Base-by-base conservation (phyloP, 2,329 filamentous ascomycete genomes). In the Trichoderma harzianum region DNA sequence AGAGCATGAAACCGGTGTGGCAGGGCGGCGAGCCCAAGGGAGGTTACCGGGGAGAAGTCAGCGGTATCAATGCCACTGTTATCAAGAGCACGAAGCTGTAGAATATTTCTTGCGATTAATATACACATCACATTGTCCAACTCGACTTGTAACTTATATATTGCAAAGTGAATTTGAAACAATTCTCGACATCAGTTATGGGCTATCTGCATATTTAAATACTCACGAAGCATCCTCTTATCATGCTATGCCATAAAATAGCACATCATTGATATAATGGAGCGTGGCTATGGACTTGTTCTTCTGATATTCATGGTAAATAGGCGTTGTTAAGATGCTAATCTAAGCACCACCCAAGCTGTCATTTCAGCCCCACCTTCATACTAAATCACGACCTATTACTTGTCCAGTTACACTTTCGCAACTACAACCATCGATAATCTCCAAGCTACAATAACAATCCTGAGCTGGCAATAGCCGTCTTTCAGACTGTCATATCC, bases 1-100 rank as follows among this genome's bases (percentile, higher is more conserved):
- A 89, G 78, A 95, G 92, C 79, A 93, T 95, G 85, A 93, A 92
- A 84, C 89, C 93, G 10, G 86, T 93, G 16, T 98, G 95, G 85
- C 93, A 94, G 82, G 93, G 93, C 76, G 93, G 93, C 73, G 91
- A 97, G 84, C 90, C 93, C 76, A 89, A 89, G 78, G 92, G 94
- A 78, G 92, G 94, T 69, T 99, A 99, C 84, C 89, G 89, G 75
- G 96, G 96, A 84, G 96, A 98, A 82, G 84, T 92, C 84, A 96
- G 95, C 55, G 96, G 96, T 90, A 97, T 99, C 84, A 98, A 98
- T 87, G 93, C 91, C 77, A 92, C 93, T 24, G 83, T 99, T 82
- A 90, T 98, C 78, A 97, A 96, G 90, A 97, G 94, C 87, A 88
- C 93, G 79, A 98, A 96, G 86, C 85, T 99, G 83, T 95, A 90